Conservation (phyloP, 2,329 filamentous ascomycete species). For the Aureobasidium sp. region DNA sequence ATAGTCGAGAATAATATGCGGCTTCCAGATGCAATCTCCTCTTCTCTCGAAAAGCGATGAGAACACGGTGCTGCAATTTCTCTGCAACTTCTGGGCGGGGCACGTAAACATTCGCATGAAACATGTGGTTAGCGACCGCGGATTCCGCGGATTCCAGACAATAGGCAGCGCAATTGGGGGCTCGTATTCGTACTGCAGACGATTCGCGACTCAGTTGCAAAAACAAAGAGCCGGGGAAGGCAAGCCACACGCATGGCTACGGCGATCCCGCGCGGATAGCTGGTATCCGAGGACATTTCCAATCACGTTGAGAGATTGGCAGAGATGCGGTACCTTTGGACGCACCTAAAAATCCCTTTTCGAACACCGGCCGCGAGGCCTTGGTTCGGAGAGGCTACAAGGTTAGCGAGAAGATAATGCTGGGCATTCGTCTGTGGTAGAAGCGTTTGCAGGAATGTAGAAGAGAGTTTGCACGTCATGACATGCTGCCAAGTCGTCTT, state of each 20-base stretch:
- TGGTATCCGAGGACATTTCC: neutral
- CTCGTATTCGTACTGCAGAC: neutral
- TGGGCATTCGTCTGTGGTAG: constrained; percentile 5
- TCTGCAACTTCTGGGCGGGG: neutral
- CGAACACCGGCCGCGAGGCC: neutral
- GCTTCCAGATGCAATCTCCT: neutral
- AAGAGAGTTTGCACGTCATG: neutral
- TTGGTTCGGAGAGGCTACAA: neutral
- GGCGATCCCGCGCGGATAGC: constrained; percentile 4
- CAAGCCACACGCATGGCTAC: neutral
- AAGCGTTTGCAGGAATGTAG: neutral
- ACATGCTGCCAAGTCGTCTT: neutral
- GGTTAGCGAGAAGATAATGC: neutral
- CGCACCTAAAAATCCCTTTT: neutral
- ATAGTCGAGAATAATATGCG: neutral
- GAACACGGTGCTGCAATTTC: neutral
- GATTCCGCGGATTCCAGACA: neutral
- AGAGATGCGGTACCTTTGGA: neutral
- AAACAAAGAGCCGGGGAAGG: neutral
- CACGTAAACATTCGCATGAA: neutral
- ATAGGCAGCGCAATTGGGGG: no score
- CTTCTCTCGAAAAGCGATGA: neutral
- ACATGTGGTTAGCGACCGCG: neutral
- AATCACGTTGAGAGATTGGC: constrained; percentile 5
- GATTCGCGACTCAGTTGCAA: neutral